These are phyloP conservation scores for Plasmopara muralis DNA, from an alignment of 352 stramenopile genomes.

Conservation along the genomic window DNA sequence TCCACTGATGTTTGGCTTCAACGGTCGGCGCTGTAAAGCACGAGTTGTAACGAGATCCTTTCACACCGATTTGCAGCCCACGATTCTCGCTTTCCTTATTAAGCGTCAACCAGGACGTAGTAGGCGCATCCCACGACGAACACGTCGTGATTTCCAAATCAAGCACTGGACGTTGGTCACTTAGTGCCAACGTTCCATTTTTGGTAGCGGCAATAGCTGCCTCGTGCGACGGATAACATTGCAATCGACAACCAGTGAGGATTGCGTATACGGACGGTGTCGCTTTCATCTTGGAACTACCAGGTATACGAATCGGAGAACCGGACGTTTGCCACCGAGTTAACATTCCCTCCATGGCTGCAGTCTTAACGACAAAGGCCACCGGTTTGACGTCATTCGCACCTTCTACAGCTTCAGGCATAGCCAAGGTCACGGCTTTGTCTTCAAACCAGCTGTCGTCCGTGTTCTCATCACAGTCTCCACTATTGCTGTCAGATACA, in stretches of 20 bases:
- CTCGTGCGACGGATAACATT: constrained; percentile 24
- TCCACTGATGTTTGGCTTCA: constrained; percentile 39
- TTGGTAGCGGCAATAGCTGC: constrained; percentile 3
- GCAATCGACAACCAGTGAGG: constrained; percentile 28
- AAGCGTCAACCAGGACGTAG: constrained; percentile 13
- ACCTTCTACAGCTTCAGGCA: constrained; percentile 1
- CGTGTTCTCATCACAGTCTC: not conserved
- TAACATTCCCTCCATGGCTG: constrained; percentile 49
- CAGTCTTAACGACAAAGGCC: constrained; percentile 22
- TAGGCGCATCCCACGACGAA: constrained; percentile 36
- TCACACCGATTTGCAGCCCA: constrained; percentile 35
- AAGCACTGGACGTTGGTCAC: constrained; percentile 14
- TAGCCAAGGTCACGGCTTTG: no score
- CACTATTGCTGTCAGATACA: not conserved
- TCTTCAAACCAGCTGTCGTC: constrained; percentile 10
- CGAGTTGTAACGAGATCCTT: constrained; percentile 8
- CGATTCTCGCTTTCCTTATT: constrained; percentile 26
- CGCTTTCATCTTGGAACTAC: constrained; percentile 21
- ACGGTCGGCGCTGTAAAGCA: constrained; percentile 39
- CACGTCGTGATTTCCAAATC: constrained; percentile 38
- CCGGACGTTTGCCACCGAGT: constrained; percentile 30
- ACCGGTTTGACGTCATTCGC: constrained; percentile 1
- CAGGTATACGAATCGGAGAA: constrained; percentile 14
- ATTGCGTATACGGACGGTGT: constrained; percentile 27
- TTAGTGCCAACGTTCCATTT: not conserved